Percentiles rank a stretch among this genome's conserved stretches.
Evolutionary conservation across 768 basidiomycete species (phyloP).

Genomic region (Serpula lacrymans): DNA sequence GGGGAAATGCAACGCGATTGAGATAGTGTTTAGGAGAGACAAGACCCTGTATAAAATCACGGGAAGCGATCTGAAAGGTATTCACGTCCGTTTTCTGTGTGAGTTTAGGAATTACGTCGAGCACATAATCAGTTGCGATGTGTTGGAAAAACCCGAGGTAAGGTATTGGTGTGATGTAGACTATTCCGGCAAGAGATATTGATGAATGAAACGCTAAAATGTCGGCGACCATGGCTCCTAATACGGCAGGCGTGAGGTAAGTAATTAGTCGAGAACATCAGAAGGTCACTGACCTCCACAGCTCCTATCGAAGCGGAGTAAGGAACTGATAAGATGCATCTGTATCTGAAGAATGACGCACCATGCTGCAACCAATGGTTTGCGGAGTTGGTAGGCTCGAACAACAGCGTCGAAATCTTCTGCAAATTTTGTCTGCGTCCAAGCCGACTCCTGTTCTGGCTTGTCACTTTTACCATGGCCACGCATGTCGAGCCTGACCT

Average conservation of each 20-base stretch:
- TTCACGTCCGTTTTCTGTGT: constrained; percentile 19
- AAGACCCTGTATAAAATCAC: constrained; percentile 16
- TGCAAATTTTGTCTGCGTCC: constrained; percentile 18
- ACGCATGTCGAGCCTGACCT: constrained; percentile 29
- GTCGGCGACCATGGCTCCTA: too few species aligned
- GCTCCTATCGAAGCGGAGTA: too few species aligned
- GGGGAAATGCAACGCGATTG: constrained; percentile 13
- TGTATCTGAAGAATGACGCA: too few species aligned
- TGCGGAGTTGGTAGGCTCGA: too few species aligned
- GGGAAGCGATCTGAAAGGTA: constrained; percentile 19
- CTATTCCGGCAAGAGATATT: constrained; percentile 23
- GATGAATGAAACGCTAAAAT: constrained; percentile 21
- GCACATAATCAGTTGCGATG: constrained; percentile 14
- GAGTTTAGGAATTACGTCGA: constrained; percentile 14
- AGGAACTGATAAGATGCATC: too few species aligned
- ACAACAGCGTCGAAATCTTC: constrained; percentile 27
- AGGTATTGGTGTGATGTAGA: constrained; percentile 23
- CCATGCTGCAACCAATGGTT: too few species aligned
- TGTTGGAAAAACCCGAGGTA: constrained; percentile 23
- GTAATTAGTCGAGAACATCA: too few species aligned
- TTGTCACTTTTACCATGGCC: constrained; percentile 27
- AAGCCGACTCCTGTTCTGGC: constrained; percentile 17
- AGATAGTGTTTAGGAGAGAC: too few species aligned
- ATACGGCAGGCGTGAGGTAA: too few species aligned
- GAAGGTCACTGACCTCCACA: too few species aligned